Base-by-base conservation (phyloP, 495 filamentous ascomycete species). In the Penicillium desertorum region DNA sequence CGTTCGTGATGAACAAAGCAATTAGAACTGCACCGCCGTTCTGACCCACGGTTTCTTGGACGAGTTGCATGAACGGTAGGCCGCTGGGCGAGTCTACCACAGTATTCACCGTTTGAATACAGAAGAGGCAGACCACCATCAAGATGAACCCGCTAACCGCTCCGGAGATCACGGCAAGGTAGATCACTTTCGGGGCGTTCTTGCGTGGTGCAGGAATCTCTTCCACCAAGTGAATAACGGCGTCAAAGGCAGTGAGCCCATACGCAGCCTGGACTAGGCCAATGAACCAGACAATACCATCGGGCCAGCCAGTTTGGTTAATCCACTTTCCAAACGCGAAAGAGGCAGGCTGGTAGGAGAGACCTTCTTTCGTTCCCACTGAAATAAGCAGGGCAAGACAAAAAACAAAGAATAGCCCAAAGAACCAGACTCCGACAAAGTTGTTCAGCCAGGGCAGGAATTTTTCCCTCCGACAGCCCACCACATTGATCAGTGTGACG, bases 111-210 rank as follows among this genome's bases (percentile, higher is more conserved):
- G 87, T 79, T 47, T 77, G 85, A 59, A 92, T 88, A 54, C 79
- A 78, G 67, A 91, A 92, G 53, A 88, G 82, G 44, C 91, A 78
- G n/a, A 88, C 81, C 43, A 92, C 82, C 62, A 86, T 81, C 66
- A 88, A 89, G 62, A 81, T 76, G 61, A 91, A 88, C 0, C 87
- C 85, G 20, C 68, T 74, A 9, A 76, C 48, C 8, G 88, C 48
- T 84, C 74, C 74, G 17, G 66, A 66, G 2, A 72, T 53, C 16
- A 77, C 70, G 3, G 71, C 65, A 0, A 76, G 60, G 54, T 67
- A 72, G 41, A 77, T 75, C 16, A 73, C 71, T 7, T 62, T 61
- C 0, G 74, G 74, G 0, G 71, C 73, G 45, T 77, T 76, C 47
- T 65, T 66, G 22, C 73, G 68, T 2, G 74, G 74, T 0, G 69